phyloP scores from a whole-genome alignment of 495 filamentous ascomycete species.

The Penicillium paxilli region DNA sequence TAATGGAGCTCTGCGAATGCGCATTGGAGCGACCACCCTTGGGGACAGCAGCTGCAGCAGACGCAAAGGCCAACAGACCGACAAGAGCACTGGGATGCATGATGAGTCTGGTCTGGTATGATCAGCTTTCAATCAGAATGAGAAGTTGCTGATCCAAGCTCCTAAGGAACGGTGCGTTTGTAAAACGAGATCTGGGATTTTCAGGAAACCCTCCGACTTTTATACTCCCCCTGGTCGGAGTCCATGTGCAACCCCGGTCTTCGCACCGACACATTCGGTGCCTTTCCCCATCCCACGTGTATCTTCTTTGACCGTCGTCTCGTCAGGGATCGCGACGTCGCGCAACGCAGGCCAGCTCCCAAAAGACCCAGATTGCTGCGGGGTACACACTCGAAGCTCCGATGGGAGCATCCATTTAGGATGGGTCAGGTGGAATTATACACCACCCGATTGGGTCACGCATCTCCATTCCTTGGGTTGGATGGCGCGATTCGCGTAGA shows the following conservation, averaged over 20 bases:
- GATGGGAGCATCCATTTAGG: neutral
- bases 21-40: slow-evolving; percentile 8
- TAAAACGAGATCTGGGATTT: neutral
- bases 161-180: no score
- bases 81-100: slow-evolving; percentile 37
- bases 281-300: slow-evolving; percentile 8
- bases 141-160: neutral
- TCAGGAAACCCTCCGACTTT: neutral
- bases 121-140: neutral
- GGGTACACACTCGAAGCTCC: slow-evolving; percentile 2
- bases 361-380: neutral
- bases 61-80: slow-evolving; percentile 37
- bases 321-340: neutral
- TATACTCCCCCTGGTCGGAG: neutral
- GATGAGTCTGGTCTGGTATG: neutral
- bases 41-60: slow-evolving; percentile 31
- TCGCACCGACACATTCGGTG: neutral
- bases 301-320: neutral
- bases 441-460: slow-evolving; percentile 6
- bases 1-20: slow-evolving; percentile 24
- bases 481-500: slow-evolving; percentile 1
- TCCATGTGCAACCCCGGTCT: neutral
- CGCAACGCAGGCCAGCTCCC: neutral
- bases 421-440: neutral
- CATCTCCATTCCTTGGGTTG: neutral